These are phyloP conservation scores for Fusarium sp. DNA, from an alignment of 2,329 filamentous ascomycete species.

Conservation along the genomic window DNA sequence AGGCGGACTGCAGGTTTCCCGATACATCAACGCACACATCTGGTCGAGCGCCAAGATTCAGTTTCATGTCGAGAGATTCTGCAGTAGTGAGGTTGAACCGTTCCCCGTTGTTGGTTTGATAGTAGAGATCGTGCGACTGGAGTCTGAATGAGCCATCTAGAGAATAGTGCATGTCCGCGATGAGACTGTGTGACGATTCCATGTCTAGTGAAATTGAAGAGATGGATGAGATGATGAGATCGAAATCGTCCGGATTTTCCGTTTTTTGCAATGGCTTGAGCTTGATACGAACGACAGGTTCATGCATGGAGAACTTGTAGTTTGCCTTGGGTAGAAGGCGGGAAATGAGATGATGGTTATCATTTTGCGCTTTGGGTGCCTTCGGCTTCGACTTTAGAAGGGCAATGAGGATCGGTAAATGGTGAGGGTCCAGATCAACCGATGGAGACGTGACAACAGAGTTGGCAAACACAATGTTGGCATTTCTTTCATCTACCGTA, in stretches of 20 bases:
- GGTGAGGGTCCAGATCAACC: constrained; percentile 89
- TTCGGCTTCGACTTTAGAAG: constrained; percentile 68
- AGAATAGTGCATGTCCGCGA: constrained; percentile 87
- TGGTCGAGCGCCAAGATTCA: constrained; percentile 84
- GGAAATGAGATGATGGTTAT: constrained; percentile 77
- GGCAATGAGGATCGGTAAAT: constrained; percentile 84
- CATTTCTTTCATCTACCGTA: constrained; percentile 83
- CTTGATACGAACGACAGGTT: constrained; percentile 90
- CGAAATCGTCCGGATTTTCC: constrained; percentile 80
- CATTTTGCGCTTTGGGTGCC: constrained; percentile 48
- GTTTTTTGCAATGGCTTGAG: constrained; percentile 78
- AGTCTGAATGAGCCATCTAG: constrained; percentile 83
- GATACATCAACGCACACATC: constrained; percentile 83
- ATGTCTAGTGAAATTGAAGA: constrained; percentile 93
- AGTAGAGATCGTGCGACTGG: constrained; percentile 89
- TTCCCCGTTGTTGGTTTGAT: constrained; percentile 84
- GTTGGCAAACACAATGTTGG: constrained; percentile 96
- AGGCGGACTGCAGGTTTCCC: constrained; percentile 85
- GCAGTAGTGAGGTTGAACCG: constrained; percentile 89
- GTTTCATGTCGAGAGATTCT: constrained; percentile 86
- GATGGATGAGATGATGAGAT: constrained; percentile 93
- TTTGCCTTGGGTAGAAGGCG: constrained; percentile 92
- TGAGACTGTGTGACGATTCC: constrained; percentile 91
- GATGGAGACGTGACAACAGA: constrained; percentile 96
- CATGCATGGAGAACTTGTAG: constrained; percentile 95